A percentile compares a stretch with the other conserved stretches of the same genome.
phyloP scores from a whole-genome alignment of 768 basidiomycete species.

The Lactifluus subvellereus region DNA sequence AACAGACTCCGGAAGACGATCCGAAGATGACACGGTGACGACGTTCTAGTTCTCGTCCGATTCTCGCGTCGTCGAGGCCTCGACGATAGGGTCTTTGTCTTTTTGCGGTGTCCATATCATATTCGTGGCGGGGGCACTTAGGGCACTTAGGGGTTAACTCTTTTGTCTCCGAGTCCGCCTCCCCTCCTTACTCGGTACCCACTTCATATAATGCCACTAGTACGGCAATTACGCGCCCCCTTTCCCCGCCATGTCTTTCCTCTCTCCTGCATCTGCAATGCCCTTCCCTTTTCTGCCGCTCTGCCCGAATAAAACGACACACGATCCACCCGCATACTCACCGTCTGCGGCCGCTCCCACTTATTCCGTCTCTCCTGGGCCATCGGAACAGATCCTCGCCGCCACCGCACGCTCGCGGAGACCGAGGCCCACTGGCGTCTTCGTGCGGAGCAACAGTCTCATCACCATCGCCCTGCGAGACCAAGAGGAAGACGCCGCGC shows the following conservation, averaged over 20 bases:
- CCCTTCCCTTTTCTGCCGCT: neutral
- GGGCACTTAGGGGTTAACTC: too few species aligned
- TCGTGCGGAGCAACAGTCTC: constrained; percentile 36
- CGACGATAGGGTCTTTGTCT: too few species aligned
- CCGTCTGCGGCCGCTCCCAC: constrained; percentile 48
- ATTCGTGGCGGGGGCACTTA: too few species aligned
- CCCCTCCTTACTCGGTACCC: too few species aligned
- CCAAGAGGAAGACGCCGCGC: constrained; percentile 37
- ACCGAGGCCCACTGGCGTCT: constrained; percentile 36
- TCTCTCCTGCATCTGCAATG: neutral
- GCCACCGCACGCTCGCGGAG: constrained; percentile 34
- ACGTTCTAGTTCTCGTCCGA: too few species aligned
- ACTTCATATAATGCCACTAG: too few species aligned
- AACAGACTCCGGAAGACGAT: too few species aligned
- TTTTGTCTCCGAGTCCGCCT: too few species aligned
- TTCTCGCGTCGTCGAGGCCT: too few species aligned
- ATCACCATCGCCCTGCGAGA: constrained; percentile 41
- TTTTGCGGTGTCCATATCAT: too few species aligned
- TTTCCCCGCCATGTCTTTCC: constrained; percentile 7
- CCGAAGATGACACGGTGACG: too few species aligned
- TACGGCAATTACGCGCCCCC: neutral
- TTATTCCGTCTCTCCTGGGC: constrained; percentile 51
- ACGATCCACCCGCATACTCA: constrained; percentile 46
- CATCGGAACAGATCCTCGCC: constrained; percentile 49
- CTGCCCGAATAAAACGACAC: neutral